phyloP scores from a whole-genome alignment of 306 rosid genomes.

The Inga laurina region DNA sequence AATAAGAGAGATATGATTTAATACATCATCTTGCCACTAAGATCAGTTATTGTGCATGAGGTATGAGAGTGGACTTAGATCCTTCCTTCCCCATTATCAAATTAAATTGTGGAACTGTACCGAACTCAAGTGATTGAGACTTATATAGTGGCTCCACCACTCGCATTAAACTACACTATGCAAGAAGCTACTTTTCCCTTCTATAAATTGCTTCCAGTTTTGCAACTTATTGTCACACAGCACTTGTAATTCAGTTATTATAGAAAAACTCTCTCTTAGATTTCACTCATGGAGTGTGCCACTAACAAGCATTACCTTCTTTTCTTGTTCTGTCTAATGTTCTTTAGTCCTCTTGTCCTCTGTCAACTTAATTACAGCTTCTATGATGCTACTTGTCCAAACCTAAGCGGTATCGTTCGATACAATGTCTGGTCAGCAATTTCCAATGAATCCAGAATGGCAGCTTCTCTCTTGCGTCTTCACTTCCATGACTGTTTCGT shows the following conservation, averaged over 20 bases:
- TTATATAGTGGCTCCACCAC: slow-evolving; percentile 63
- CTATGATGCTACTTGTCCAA: slow-evolving; percentile 71
- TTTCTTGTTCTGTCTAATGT: slow-evolving; percentile 49
- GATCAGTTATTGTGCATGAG: slow-evolving; percentile 30
- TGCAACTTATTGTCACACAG: slow-evolving; percentile 24
- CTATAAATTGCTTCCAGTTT: slow-evolving; percentile 41
- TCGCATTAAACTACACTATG: slow-evolving; percentile 19
- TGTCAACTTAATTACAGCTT: slow-evolving; percentile 72
- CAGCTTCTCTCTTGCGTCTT: slow-evolving; percentile 94
- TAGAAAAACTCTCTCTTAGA: not conserved
- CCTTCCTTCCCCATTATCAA: slow-evolving; percentile 25
- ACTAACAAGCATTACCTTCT: slow-evolving; percentile 36
- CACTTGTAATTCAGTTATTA: slow-evolving; percentile 29
- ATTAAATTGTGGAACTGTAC: slow-evolving; percentile 42
- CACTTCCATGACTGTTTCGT: slow-evolving; percentile 95
- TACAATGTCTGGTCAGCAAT: slow-evolving; percentile 63
- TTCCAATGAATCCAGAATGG: slow-evolving; percentile 74
- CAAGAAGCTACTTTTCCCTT: slow-evolving; percentile 3
- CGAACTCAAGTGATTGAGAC: slow-evolving; percentile 47
- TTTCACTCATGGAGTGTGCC: slow-evolving; percentile 40
- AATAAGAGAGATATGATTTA: not conserved
- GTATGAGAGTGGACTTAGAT: slow-evolving; percentile 16
- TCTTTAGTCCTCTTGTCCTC: slow-evolving; percentile 48
- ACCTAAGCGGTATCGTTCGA: slow-evolving; percentile 54
- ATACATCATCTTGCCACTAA: slow-evolving; percentile 52